Percentiles rank a stretch among this genome's conserved stretches.
These are phyloP conservation scores for Puya raimondii DNA, from an alignment of 176 grass and related monocot species.

Conservation along the genomic window DNA sequence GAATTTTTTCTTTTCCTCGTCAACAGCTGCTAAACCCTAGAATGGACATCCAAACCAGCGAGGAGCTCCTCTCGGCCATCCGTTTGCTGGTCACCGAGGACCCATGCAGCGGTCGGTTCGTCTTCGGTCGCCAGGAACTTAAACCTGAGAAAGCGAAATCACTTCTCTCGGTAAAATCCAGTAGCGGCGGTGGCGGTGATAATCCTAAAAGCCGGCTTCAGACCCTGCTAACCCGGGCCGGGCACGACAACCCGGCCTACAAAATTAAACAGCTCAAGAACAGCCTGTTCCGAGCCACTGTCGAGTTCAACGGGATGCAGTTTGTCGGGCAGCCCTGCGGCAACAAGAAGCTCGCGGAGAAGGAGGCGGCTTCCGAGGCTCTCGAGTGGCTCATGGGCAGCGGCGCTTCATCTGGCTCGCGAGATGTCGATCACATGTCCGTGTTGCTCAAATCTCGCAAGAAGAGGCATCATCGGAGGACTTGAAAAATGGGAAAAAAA, in stretches of 20 bases:
- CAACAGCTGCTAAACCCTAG: slow-evolving; percentile 42
- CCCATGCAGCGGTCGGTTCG: slow-evolving; percentile 67
- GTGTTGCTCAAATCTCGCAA: slow-evolving; percentile 51
- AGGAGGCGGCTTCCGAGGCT: slow-evolving; percentile 68
- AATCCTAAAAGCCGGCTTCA: slow-evolving; percentile 36
- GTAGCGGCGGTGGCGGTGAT: slow-evolving; percentile 27
- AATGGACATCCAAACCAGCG: slow-evolving; percentile 66
- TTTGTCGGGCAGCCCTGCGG: slow-evolving; percentile 73
- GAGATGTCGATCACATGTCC: slow-evolving; percentile 43
- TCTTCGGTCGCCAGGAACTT: slow-evolving; percentile 66
- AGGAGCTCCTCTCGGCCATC: slow-evolving; percentile 78
- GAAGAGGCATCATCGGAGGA: slow-evolving; percentile 51
- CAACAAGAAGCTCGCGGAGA: slow-evolving; percentile 88
- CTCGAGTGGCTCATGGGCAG: slow-evolving; percentile 66
- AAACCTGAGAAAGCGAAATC: slow-evolving; percentile 54
- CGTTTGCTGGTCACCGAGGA: slow-evolving; percentile 67
- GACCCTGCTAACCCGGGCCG: slow-evolving; percentile 33
- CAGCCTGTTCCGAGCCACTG: slow-evolving; percentile 49
- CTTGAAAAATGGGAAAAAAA: slow-evolving; percentile 5
- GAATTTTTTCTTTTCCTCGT: background rate
- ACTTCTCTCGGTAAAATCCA: slow-evolving; percentile 21
- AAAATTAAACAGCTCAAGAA: slow-evolving; percentile 71
- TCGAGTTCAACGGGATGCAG: slow-evolving; percentile 90
- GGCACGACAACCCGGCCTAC: slow-evolving; percentile 64
- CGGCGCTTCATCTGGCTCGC: slow-evolving; percentile 9